A percentile compares a stretch with the other conserved stretches of the same genome.
These are phyloP conservation scores for Saccharomycopsis malanga DNA, from an alignment of 805 yeast species.

Conservation along the genomic window DNA sequence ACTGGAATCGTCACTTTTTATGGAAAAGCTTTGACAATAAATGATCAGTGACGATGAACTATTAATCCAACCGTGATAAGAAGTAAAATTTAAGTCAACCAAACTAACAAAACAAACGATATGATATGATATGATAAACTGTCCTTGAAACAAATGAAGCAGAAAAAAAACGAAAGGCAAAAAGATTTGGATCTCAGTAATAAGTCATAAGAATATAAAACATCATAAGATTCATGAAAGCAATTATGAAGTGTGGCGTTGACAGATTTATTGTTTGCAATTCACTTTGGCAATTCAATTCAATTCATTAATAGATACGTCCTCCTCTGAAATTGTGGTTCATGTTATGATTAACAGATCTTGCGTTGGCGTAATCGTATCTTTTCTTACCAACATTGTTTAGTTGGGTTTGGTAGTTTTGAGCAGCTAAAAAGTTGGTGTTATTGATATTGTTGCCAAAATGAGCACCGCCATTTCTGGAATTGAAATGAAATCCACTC, in stretches of 20 bases:
- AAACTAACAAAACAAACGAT: too few relatives aligned
- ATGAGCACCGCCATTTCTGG: neutral
- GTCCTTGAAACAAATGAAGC: neutral
- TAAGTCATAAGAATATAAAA: too few relatives aligned
- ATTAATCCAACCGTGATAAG: too few relatives aligned
- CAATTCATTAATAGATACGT: neutral
- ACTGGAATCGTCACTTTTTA: too few relatives aligned
- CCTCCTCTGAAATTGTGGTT: neutral
- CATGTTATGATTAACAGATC: neutral
- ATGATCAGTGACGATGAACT: too few relatives aligned
- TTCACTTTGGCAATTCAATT: too few relatives aligned
- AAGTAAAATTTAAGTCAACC: too few relatives aligned
- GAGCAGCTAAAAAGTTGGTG: neutral
- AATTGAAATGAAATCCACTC: neutral
- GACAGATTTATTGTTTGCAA: too few relatives aligned
- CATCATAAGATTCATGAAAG: too few relatives aligned
- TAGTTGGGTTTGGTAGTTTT: neutral
- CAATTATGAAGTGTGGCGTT: too few relatives aligned
- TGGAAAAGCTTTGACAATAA: too few relatives aligned
- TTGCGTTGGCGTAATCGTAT: neutral
- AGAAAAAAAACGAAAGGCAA: neutral
- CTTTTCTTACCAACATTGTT: constrained; percentile 1
- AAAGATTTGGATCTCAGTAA: neutral
- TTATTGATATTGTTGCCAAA: neutral
- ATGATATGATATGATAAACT: too few relatives aligned